Evolutionary conservation across 208 protist species (phyloP).

Genomic region (Trypanosoma rangeli): DNA sequence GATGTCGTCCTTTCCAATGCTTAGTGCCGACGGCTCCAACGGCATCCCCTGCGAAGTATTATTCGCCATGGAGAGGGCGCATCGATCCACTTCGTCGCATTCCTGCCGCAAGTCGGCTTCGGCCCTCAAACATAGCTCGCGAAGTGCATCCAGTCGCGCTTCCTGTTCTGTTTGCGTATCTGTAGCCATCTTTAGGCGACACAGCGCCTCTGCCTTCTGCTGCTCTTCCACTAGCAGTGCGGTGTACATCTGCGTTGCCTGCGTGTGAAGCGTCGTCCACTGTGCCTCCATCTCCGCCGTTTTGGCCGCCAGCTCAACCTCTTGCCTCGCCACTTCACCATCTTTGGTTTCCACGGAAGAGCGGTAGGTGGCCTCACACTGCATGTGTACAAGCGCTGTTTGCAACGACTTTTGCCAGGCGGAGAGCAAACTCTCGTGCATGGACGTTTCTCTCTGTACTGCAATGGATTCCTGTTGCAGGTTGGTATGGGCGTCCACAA

Average conservation of each 20-base stretch:
- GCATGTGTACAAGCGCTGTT: slow-evolving; percentile 2
- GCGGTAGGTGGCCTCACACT: slow-evolving; percentile 3
- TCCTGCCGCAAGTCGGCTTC: slow-evolving; percentile 11
- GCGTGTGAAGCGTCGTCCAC: slow-evolving; percentile 10
- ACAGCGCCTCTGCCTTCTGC: background rate
- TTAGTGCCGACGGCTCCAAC: background rate
- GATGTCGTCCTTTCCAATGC: background rate
- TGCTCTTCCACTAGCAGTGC: slow-evolving; percentile 1
- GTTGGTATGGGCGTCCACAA: slow-evolving; percentile 4
- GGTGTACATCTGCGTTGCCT: slow-evolving; percentile 7
- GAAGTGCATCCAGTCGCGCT: background rate
- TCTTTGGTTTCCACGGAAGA: background rate
- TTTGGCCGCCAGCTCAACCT: slow-evolving; percentile 20
- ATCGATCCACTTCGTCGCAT: slow-evolving; percentile 9
- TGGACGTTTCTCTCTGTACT: background rate
- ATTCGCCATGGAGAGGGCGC: background rate
- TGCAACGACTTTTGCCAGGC: slow-evolving; percentile 21
- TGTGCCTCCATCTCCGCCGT: slow-evolving; percentile 5
- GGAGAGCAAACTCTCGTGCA: slow-evolving; percentile 14
- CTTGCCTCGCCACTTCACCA: background rate
- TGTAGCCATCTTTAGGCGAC: background rate
- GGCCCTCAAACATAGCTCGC: background rate
- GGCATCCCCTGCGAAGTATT: background rate
- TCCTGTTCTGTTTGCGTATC: slow-evolving; percentile 3
- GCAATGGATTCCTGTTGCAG: slow-evolving; percentile 6